Evolutionary conservation across 306 rosid genomes (phyloP).

Genomic region (Psophocarpus tetragonolobus): DNA sequence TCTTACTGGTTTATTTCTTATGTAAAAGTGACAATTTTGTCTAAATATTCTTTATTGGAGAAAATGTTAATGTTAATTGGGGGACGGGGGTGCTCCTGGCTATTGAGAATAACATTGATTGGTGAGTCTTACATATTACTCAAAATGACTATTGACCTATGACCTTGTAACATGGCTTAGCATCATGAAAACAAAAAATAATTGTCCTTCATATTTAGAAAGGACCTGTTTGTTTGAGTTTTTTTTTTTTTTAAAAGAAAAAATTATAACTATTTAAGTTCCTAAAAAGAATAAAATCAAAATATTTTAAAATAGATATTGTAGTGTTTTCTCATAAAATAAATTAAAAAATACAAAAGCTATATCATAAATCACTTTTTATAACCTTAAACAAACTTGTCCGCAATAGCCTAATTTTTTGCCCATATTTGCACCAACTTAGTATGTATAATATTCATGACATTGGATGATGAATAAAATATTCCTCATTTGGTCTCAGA

Average conservation of each 20-base stretch:
- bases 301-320: not conserved
- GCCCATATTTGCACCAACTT: not conserved
- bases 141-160: not conserved
- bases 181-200: not conserved
- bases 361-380: not conserved
- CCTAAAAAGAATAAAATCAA: not conserved
- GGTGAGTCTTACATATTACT: not conserved
- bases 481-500: slow-evolving; percentile 50
- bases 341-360: not conserved
- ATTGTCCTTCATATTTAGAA: slow-evolving; percentile 12
- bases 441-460: slow-evolving; percentile 19
- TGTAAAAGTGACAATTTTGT: not conserved
- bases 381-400: not conserved
- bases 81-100: not conserved
- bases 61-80: not conserved
- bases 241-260: not conserved
- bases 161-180: not conserved
- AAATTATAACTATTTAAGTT: not conserved
- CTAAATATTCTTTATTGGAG: not conserved
- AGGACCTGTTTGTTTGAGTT: not conserved
- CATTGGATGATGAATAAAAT: slow-evolving; percentile 20
- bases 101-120: not conserved
- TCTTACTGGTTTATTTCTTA: not conserved
- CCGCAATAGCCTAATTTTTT: slow-evolving; percentile 18
- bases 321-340: not conserved